Percentiles rank a stretch among this genome's conserved stretches.
These are phyloP conservation scores for Cronartium ribicola DNA, from an alignment of 1,284 basidiomycete genomes.

Conservation along the genomic window DNA sequence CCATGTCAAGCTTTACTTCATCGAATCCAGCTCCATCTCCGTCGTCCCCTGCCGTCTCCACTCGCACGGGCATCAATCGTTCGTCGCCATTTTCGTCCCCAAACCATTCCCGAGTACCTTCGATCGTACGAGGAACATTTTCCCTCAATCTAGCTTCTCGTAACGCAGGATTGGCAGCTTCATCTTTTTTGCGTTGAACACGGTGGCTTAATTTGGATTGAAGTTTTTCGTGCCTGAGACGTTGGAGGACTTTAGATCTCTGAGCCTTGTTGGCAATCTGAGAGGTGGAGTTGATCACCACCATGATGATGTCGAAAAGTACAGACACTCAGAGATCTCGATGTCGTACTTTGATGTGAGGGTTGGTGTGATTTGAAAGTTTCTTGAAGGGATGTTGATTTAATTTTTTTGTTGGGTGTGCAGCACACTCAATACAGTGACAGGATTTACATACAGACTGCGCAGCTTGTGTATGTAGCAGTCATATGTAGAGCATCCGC, in stretches of 20 bases:
- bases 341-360: no score
- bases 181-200: constrained; percentile 25
- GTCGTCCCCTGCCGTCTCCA: constrained; percentile 8
- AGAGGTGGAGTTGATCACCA: constrained; percentile 10
- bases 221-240: constrained; percentile 18
- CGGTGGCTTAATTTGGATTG: constrained; percentile 20
- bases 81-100: constrained; percentile 27
- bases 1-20: constrained; percentile 33
- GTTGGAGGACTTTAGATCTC: constrained; percentile 15
- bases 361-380: no score
- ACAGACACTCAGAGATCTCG: no score
- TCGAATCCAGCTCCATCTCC: constrained; percentile 12
- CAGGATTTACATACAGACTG: no score
- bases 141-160: constrained; percentile 15
- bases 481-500: no score
- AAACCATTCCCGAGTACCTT: constrained; percentile 30
- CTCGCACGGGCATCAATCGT: constrained; percentile 28
- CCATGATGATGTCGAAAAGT: not conserved
- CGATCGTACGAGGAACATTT: constrained; percentile 28
- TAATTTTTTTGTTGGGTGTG: no score
- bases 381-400: no score
- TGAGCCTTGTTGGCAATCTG: constrained; percentile 37
- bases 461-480: no score
- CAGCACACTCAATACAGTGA: no score
- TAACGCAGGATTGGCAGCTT: constrained; percentile 20